These are phyloP conservation scores for Sonneratia caseolaris DNA, from an alignment of 345 rosid species.

Conservation along the genomic window DNA sequence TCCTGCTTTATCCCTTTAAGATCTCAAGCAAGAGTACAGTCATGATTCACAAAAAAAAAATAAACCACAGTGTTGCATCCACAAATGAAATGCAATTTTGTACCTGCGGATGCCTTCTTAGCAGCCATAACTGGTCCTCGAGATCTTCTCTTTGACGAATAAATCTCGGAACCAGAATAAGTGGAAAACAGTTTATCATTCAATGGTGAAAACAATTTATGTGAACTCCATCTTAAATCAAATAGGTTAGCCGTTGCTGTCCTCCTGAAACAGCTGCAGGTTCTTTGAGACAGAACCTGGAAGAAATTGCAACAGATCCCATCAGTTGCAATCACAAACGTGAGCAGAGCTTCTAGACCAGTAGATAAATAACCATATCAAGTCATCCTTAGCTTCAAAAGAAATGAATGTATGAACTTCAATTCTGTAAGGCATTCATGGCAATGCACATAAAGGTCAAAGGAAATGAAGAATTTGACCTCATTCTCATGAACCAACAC, in stretches of 20 bases:
- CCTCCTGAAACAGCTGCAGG: conserved; percentile 37
- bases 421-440: background rate
- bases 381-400: background rate
- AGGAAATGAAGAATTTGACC: background rate
- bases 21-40: conserved; percentile 8
- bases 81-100: background rate
- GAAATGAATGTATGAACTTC: background rate
- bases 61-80: background rate
- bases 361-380: background rate
- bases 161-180: conserved; percentile 28
- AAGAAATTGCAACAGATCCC: conserved; percentile 7
- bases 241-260: conserved; percentile 27
- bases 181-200: conserved; percentile 32
- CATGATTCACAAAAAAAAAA: background rate
- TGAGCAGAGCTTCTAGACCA: background rate
- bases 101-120: conserved; percentile 69
- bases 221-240: conserved; percentile 30
- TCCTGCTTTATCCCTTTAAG: conserved; percentile 68
- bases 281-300: conserved; percentile 52
- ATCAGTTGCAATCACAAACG: conserved; percentile 6
- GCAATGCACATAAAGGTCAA: background rate
- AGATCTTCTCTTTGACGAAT: conserved; percentile 64
- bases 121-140: conserved; percentile 94
- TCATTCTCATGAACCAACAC: background rate
- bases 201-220: conserved; percentile 34